These are phyloP conservation scores for Coemansia javaensis DNA, from an alignment of 192 early-diverging fungal species.

Conservation along the genomic window DNA sequence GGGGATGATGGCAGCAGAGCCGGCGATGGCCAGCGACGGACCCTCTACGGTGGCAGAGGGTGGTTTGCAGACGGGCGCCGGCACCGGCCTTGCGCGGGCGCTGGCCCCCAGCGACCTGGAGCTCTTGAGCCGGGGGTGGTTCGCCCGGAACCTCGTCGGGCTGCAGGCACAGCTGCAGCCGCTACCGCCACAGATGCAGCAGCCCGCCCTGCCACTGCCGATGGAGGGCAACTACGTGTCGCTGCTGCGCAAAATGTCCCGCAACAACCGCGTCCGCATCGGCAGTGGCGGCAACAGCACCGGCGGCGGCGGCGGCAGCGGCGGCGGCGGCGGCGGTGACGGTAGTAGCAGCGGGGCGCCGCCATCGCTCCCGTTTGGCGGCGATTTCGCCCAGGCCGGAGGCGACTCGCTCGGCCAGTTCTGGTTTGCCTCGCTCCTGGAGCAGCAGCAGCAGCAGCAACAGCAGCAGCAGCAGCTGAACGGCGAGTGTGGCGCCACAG, in stretches of 20 bases:
- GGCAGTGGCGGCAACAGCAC: too few relatives aligned
- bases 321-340: too few relatives aligned
- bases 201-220: slow-evolving; percentile 21
- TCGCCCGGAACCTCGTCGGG: slow-evolving; percentile 4
- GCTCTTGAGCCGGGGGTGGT: slow-evolving; percentile 18
- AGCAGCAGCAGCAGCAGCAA: slow-evolving; percentile 24
- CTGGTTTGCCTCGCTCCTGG: slow-evolving; percentile 39
- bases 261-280: slow-evolving; percentile 21
- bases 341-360: too few relatives aligned
- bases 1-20: too few relatives aligned
- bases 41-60: too few relatives aligned
- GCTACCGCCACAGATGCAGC: slow-evolving; percentile 2
- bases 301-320: not conserved
- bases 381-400: too few relatives aligned
- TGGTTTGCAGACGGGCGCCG: too few relatives aligned
- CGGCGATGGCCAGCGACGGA: too few relatives aligned
- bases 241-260: slow-evolving; percentile 43
- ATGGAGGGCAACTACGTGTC: slow-evolving; percentile 38
- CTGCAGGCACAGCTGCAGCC: slow-evolving; percentile 4
- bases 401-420: slow-evolving; percentile 19
- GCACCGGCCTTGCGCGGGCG: too few relatives aligned
- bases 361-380: too few relatives aligned
- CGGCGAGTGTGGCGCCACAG: not conserved
- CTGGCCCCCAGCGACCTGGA: slow-evolving; percentile 6
- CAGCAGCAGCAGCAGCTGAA: slow-evolving; percentile 12